Percentiles rank a stretch among this genome's conserved stretches.
phyloP scores from a whole-genome alignment of 2,329 filamentous ascomycete species.

The Botryotinia globosa region DNA sequence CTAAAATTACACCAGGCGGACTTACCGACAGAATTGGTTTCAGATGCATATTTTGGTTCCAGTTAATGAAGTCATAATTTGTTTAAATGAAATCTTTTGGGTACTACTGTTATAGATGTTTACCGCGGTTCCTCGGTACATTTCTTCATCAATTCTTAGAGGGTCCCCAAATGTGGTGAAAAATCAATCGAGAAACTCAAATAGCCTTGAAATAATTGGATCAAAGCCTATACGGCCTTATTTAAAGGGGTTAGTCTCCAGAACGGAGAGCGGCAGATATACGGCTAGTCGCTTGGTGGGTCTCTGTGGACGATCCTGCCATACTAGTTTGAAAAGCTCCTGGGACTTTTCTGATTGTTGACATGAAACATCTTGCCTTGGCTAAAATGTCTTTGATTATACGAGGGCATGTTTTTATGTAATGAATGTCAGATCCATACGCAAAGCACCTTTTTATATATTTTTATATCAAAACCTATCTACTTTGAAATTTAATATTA shows the following conservation, averaged over 20 bases:
- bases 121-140: slow-evolving; percentile 8
- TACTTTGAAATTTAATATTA: no score
- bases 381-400: not conserved
- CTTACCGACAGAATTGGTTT: not conserved
- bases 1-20: not conserved
- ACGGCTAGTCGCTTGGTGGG: not conserved
- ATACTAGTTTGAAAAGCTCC: not conserved
- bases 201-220: not conserved
- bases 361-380: not conserved
- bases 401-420: no score
- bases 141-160: not conserved
- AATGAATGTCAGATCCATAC: no score
- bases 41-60: not conserved
- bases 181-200: not conserved
- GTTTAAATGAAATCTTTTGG: not conserved
- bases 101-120: not conserved
- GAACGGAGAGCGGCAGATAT: not conserved
- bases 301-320: not conserved
- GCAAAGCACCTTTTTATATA: no score
- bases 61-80: not conserved
- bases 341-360: not conserved
- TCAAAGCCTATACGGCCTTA: not conserved
- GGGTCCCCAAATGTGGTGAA: not conserved
- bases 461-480: no score
- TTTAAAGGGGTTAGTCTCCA: not conserved